A percentile compares a stretch with the other conserved stretches of the same genome.
Conservation (phyloP, 257 asterid species). For the Thymus quinquecostatus region DNA sequence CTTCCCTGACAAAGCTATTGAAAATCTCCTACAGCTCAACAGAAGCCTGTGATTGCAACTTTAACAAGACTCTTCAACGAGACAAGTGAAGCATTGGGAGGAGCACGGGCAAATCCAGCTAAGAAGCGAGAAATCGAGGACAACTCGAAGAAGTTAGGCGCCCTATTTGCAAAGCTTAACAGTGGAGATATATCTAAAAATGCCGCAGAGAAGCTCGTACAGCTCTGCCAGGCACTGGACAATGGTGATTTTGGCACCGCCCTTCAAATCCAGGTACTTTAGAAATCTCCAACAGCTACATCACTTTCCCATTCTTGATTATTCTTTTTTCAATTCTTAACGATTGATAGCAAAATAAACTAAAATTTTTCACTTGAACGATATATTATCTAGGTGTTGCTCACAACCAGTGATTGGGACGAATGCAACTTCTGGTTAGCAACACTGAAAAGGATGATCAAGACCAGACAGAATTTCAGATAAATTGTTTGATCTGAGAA, state of each 20-base stretch:
- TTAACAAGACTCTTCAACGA: conserved; percentile 86
- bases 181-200: conserved; percentile 87
- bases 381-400: conserved; percentile 58
- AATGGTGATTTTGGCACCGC: conserved; percentile 80
- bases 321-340: background rate
- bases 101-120: conserved; percentile 84
- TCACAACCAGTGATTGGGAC: conserved; percentile 97
- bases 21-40: conserved; percentile 67
- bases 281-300: background rate
- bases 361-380: conserved; percentile 4
- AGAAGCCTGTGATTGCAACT: conserved; percentile 82
- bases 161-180: conserved; percentile 79
- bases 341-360: background rate
- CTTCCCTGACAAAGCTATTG: conserved; percentile 3
- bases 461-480: conserved; percentile 80
- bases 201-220: conserved; percentile 89
- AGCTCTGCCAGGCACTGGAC: conserved; percentile 89
- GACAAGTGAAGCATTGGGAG: conserved; percentile 91
- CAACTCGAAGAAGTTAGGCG: conserved; percentile 87
- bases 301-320: background rate
- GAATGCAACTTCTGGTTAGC: conserved; percentile 96
- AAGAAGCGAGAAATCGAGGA: conserved; percentile 96
- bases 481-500: conserved; percentile 33
- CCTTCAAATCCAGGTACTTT: conserved; percentile 82
- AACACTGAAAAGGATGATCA: conserved; percentile 89